Conservation (phyloP, 305 asterid species). For the Fraxinus velutina region DNA sequence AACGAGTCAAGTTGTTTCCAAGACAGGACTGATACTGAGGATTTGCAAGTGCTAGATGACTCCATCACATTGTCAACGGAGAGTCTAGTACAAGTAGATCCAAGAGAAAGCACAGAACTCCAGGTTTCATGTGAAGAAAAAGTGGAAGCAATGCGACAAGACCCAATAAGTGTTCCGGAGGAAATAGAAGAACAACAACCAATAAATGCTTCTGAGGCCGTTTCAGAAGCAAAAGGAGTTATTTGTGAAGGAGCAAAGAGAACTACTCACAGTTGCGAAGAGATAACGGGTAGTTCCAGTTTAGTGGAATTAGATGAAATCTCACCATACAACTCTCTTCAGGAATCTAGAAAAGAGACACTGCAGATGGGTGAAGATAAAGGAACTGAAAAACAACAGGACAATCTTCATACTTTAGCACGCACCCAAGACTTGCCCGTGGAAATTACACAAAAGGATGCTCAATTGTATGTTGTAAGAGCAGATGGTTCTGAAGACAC, state of each 20-base stretch:
- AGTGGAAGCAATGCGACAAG: slow-evolving; percentile 19
- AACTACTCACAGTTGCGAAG: slow-evolving; percentile 15
- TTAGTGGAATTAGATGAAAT: slow-evolving; percentile 22
- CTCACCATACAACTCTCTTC: slow-evolving; percentile 12
- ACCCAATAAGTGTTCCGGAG: slow-evolving; percentile 14
- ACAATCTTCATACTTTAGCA: slow-evolving; percentile 18
- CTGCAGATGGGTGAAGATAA: slow-evolving; percentile 21
- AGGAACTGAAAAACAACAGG: slow-evolving; percentile 29
- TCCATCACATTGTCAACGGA: slow-evolving; percentile 19
- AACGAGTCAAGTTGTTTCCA: slow-evolving; percentile 16
- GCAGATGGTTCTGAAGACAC: slow-evolving; percentile 25
- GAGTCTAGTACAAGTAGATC: slow-evolving; percentile 22
- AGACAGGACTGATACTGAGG: slow-evolving; percentile 25
- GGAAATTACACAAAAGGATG: slow-evolving; percentile 22
- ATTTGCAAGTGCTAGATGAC: slow-evolving; percentile 20
- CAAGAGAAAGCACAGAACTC: slow-evolving; percentile 19
- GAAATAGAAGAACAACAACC: slow-evolving; percentile 23
- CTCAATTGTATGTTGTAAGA: slow-evolving; percentile 9
- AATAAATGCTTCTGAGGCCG: slow-evolving; percentile 20
- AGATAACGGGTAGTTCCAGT: slow-evolving; percentile 20
- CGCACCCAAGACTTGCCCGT: slow-evolving; percentile 19
- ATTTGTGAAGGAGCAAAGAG: slow-evolving; percentile 13
- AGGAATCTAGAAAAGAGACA: slow-evolving; percentile 23
- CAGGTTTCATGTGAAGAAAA: slow-evolving; percentile 25
- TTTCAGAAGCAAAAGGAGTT: slow-evolving; percentile 22